Base-by-base conservation (phyloP, 169 alveolate species). In the Babesia bigemina region DNA sequence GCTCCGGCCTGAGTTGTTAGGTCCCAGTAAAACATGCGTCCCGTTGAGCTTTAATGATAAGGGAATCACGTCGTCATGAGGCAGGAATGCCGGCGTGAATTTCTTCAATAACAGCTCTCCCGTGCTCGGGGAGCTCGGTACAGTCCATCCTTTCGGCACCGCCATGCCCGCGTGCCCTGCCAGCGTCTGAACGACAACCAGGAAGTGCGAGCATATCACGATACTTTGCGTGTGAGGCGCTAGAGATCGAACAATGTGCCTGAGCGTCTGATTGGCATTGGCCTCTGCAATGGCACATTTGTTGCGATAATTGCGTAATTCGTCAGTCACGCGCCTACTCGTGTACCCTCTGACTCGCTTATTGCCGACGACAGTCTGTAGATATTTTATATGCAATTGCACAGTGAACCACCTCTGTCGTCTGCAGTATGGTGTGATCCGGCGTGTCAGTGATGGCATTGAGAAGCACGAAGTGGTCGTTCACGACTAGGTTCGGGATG, bases 131-230 rank as follows among this genome's bases (percentile, higher is more conserved):
- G 29, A 45, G 9, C 26, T 63, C 13, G 83, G 83, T 8, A 63
- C 22, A 13, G 59, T 24, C 84, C 84, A 73, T 8, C 84, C 84
- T 36, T 44, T 63, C 16, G 84, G 16, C 53, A 48, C 44, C 21
- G 84, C 74, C 73, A 44, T 50, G 16, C 78, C 29, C 47, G 65
- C 84, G 28, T 73, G 84, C 12, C 63, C 19, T 45, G 75, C 47
- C 42, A 73, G 75, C 14, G 84, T 73, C 78, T 73, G 69, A 9
- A 73, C 13, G 16, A 73, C 65, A 22, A 79, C 78, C 24, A 79
- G 14, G 24, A 36, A 71, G 53, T 79, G 84, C 33, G 76, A 16
- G 17, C 39, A 21, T 36, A 79, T 33, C 36, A 67, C 72, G 26
- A 79, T 42, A 8, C 55, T 39, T 63, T 79, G 88, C 19, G 62